Base-by-base conservation (phyloP, 2,329 filamentous ascomycete genomes). In the Helicocarpus griseus region DNA sequence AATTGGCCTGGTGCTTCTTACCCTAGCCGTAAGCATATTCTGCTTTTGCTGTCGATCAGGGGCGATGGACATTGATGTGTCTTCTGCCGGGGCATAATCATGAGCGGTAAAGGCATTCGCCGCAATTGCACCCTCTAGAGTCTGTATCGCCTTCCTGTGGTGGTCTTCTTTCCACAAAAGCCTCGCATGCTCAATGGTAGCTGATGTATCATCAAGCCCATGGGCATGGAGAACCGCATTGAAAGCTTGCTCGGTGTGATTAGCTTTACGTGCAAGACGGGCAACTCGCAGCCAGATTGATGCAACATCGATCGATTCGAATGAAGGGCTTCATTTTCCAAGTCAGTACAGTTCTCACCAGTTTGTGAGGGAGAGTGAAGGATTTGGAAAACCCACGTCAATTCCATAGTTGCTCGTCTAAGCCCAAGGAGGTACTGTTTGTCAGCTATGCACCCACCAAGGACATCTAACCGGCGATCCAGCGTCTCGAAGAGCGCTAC, bases 341-440 rank as follows among this genome's bases (percentile, higher is more conserved):
- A 41, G 38, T 53, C 26, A 54, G 35, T 36, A 24, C 22, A 8
- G 38, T 22, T 17, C 28, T 9, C 28, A 21, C 3, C 8, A 24
- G n/a, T n/a, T n/a, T 31, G 3, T 43, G 21, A 40, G 24, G 11
- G 14, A 14, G n/a, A 17, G 22, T 19, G 14, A 48, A 38, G 24
- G 49, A 52, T 40, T 28, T 46, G 21, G 17, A 33, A 33, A 24
- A 52, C 51, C 49, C 40, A 64, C 58, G 82, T 81, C 52, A 94
- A 67, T 58, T 90, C 82, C 88, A 98, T 95, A 1, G 86, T 81
- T 22, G 93, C 91, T 58, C 93, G 80, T 52, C 90, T 82, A 38
- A 97, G 77, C 1, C 89, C 87, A 26, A 99, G 75, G 8, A 98
- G 71, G 64, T 95, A 97, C 64, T 96, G 91, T 66, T 98, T 98